Evolutionary conservation across 345 rosid genomes (phyloP).

Genomic region (Brassica nigra): DNA sequence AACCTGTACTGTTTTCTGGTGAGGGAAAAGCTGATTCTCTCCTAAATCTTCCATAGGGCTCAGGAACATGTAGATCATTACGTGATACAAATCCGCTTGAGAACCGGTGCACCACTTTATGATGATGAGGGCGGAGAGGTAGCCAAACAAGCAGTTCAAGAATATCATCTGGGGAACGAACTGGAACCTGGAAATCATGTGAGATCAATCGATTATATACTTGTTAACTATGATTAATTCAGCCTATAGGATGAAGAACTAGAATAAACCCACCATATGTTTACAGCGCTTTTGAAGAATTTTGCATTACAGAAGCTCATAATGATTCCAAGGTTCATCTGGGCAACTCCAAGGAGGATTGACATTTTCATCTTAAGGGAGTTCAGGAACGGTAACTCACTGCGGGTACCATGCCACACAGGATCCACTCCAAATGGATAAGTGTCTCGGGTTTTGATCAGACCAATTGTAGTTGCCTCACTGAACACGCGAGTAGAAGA

Average conservation of each 20-base stretch:
- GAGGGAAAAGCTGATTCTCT: slow-evolving; percentile 83
- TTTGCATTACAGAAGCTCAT: slow-evolving; percentile 86
- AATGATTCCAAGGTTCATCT: slow-evolving; percentile 96
- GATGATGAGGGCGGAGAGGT: slow-evolving; percentile 75
- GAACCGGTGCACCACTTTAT: slow-evolving; percentile 94
- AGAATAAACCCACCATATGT: slow-evolving; percentile 58
- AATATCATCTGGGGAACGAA: slow-evolving; percentile 95
- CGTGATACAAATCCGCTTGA: slow-evolving; percentile 87
- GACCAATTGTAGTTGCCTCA: slow-evolving; percentile 79
- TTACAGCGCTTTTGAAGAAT: slow-evolving; percentile 64
- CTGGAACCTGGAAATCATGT: slow-evolving; percentile 72
- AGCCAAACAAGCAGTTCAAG: slow-evolving; percentile 88
- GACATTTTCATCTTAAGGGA: slow-evolving; percentile 99
- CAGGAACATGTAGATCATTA: slow-evolving; percentile 95
- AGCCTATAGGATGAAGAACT: slow-evolving; percentile 16
- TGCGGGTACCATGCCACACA: slow-evolving; percentile 88
- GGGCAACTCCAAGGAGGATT: slow-evolving; percentile 91
- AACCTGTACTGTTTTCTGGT: slow-evolving; percentile 81
- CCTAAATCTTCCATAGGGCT: slow-evolving; percentile 92
- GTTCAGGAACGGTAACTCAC: slow-evolving; percentile 89
- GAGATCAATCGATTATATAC: not conserved
- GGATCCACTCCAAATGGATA: slow-evolving; percentile 98
- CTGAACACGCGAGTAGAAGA: slow-evolving; percentile 41
- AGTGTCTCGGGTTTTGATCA: slow-evolving; percentile 74
- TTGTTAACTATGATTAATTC: not conserved